Base-by-base conservation (phyloP, 495 filamentous ascomycete genomes). In the Aspergillus hancockii region DNA sequence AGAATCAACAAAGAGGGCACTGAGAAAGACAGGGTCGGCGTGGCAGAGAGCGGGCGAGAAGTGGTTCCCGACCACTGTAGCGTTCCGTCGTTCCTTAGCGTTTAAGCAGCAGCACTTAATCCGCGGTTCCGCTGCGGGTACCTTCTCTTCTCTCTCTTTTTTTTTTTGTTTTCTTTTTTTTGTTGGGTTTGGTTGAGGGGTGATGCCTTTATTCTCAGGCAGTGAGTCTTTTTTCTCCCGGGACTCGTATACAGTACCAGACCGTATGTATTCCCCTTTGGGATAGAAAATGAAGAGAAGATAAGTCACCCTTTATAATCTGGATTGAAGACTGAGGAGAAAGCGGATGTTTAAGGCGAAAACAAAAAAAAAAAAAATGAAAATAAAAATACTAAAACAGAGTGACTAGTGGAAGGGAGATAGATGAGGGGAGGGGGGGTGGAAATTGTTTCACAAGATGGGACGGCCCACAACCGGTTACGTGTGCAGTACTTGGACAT, bases 31-130 rank as follows among this genome's bases (percentile, higher is more conserved):
- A 45, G 52, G 18, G 25, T 36, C 8, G 38, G 38, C 34, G 52
- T 16, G 53, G 36, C 46, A 47, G 19, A 47, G 25, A 53, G 50
- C 38, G 43, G 50, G 56, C 49, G 49, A 51, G 47, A 52, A 63
- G 56, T 59, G 55, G 61, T 59, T 63, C 60, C 60, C 41, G 60
- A 52, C 60, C 55, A 62, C 53, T 57, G 40, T n/a, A n/a, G n/a
- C n/a, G n/a, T 10, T 14, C 8, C 21, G 8, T n/a, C 9, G 57
- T 54, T 58, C 18, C 41, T 52, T 21, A 49, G 25, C 49, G 49
- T 14, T 51, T 34, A 30, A 32, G 13, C 19, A 40, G 12, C 12
- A 19, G 50, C 6, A 21, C 16, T 53, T 22, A 38, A 53, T 36
- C 49, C 52, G 47, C 47, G 53, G 57, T 56, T 60, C 61, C 57